Evolutionary conservation across 1,284 basidiomycete species (phyloP).

Genomic region (Ustilago trichophora): DNA sequence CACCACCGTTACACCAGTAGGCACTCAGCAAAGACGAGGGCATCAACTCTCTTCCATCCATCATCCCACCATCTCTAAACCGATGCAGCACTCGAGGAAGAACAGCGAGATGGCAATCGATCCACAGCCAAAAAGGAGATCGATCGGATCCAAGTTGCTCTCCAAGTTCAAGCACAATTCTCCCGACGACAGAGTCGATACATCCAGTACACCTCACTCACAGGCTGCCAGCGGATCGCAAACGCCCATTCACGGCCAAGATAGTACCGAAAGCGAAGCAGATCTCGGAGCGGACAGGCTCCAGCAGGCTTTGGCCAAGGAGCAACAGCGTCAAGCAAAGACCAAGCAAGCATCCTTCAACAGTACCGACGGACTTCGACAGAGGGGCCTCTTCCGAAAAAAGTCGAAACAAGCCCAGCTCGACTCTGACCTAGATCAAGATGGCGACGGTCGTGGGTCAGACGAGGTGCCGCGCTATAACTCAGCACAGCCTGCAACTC

Average conservation of each 20-base stretch:
- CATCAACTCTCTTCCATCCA: conserved; percentile 8
- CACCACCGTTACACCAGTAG: no score
- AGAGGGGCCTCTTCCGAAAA: conserved; percentile 10
- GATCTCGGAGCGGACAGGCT: conserved; percentile 6
- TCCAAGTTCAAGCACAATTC: conserved; percentile 26
- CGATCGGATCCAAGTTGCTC: conserved; percentile 40
- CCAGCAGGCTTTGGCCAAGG: conserved; percentile 15
- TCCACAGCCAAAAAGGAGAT: conserved; percentile 8
- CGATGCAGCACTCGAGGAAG: background rate
- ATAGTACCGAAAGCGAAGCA: background rate
- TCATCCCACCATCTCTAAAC: conserved; percentile 3
- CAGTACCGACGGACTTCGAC: conserved; percentile 17
- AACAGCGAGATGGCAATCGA: background rate
- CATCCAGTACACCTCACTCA: background rate
- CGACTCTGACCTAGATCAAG: conserved; percentile 13
- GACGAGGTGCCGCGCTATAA: conserved; percentile 5
- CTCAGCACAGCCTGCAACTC: conserved; percentile 2
- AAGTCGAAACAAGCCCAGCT: conserved; percentile 1
- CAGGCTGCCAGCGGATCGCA: conserved; percentile 18
- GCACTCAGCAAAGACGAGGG: no score
- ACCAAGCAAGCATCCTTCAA: conserved; percentile 11
- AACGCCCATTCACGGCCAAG: background rate
- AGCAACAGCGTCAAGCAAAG: conserved; percentile 12
- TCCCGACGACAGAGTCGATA: conserved; percentile 4
- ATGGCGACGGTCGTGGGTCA: background rate